Evolutionary conservation across 495 filamentous ascomycete genomes (phyloP).

Genomic region (Penicillium atrosanguineum): DNA sequence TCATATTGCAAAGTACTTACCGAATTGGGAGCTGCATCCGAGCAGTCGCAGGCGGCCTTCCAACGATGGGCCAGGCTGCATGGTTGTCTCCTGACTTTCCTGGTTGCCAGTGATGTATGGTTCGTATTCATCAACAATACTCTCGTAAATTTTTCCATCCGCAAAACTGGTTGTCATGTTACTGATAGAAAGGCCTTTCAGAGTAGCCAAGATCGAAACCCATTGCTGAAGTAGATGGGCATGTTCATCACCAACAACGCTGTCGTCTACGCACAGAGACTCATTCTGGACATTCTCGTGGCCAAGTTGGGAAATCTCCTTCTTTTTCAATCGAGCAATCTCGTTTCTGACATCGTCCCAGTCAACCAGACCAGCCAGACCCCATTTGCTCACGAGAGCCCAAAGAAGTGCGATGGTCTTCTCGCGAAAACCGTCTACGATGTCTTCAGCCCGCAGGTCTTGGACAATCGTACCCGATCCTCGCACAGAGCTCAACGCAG

Average conservation of each 20-base stretch:
- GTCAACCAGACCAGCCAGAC: constrained; percentile 53
- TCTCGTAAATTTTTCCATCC: constrained; percentile 53
- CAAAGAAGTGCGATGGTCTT: constrained; percentile 64
- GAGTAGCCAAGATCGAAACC: constrained; percentile 48
- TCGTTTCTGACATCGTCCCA: constrained; percentile 54
- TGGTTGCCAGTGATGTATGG: constrained; percentile 26
- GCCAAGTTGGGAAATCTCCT: constrained; percentile 22
- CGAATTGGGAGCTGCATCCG: constrained; percentile 45
- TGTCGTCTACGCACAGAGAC: constrained; percentile 12
- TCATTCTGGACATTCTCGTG: constrained; percentile 12
- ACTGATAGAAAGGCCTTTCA: constrained; percentile 45
- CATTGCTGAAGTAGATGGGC: constrained; percentile 50
- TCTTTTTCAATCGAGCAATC: constrained; percentile 40
- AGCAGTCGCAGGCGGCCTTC: constrained; percentile 29
- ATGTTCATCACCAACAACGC: constrained; percentile 31
- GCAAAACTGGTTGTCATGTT: constrained; percentile 63
- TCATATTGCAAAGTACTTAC: constrained; percentile 24
- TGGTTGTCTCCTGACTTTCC: background rate
- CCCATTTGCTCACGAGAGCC: constrained; percentile 58
- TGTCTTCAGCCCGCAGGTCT: constrained; percentile 55
- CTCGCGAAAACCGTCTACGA: constrained; percentile 66
- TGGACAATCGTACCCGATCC: constrained; percentile 33
- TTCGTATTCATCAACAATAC: constrained; percentile 60
- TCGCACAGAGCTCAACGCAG: constrained; percentile 44
- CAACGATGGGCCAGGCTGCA: constrained; percentile 11